A percentile compares a stretch with the other conserved stretches of the same genome.
These are phyloP conservation scores for Xylaria sp. DNA, from an alignment of 2,329 filamentous ascomycete species.

Conservation along the genomic window DNA sequence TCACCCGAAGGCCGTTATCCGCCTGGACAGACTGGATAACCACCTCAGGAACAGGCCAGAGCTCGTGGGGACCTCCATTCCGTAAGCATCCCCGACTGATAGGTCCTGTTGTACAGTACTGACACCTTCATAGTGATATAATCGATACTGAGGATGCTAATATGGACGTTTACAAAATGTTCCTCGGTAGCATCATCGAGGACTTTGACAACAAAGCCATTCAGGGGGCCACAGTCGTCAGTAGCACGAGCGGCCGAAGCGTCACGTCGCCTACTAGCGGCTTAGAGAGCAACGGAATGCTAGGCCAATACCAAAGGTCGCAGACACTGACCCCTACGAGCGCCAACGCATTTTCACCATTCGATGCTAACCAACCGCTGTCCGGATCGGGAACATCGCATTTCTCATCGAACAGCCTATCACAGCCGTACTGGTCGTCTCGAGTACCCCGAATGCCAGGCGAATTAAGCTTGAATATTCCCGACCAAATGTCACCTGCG, in stretches of 20 bases:
- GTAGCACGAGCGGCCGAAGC: slow-evolving; percentile 24
- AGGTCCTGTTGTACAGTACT: background rate
- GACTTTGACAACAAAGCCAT: slow-evolving; percentile 32
- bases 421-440: slow-evolving; percentile 2
- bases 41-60: slow-evolving; percentile 28
- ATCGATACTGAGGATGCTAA: slow-evolving; percentile 45
- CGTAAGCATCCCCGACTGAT: slow-evolving; percentile 29
- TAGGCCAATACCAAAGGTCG: slow-evolving; percentile 11
- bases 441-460: background rate
- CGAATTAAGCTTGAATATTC: background rate
- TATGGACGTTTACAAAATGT: slow-evolving; percentile 50
- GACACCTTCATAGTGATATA: slow-evolving; percentile 39
- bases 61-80: slow-evolving; percentile 21
- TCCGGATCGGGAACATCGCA: background rate
- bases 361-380: background rate
- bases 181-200: slow-evolving; percentile 44
- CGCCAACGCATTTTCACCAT: background rate
- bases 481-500: background rate
- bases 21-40: slow-evolving; percentile 39
- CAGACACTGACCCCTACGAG: slow-evolving; percentile 3
- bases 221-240: slow-evolving; percentile 22
- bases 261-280: slow-evolving; percentile 11
- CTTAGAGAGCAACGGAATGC: slow-evolving; percentile 2
- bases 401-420: background rate
- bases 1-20: slow-evolving; percentile 37